These are phyloP conservation scores for Dorcoceras hygrometricum DNA, from an alignment of 257 asterid genomes.

Conservation along the genomic window DNA sequence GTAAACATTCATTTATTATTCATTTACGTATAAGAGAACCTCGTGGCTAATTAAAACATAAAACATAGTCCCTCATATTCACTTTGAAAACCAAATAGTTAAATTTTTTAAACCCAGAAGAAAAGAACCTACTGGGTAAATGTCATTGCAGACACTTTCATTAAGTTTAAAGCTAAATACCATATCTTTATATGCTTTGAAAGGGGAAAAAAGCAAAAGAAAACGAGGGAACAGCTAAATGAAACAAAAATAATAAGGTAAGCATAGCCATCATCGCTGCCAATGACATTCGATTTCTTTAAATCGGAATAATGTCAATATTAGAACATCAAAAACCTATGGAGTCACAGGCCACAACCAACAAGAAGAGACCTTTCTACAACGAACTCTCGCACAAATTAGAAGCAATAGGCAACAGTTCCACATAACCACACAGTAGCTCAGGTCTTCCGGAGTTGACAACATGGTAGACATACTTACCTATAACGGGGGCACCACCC, in stretches of 20 bases:
- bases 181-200: too few species aligned
- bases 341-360: neutral
- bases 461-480: conserved; percentile 39
- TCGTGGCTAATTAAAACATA: too few species aligned
- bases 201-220: too few species aligned
- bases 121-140: too few species aligned
- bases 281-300: neutral
- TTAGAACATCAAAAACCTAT: neutral
- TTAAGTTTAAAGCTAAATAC: too few species aligned
- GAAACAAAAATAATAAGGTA: neutral
- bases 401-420: neutral
- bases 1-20: too few species aligned
- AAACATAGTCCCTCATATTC: too few species aligned
- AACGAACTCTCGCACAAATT: neutral
- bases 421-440: neutral
- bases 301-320: neutral
- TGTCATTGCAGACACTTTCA: too few species aligned
- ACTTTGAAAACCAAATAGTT: too few species aligned
- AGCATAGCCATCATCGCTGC: neutral
- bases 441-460: conserved; percentile 14
- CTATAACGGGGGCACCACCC: conserved; percentile 42
- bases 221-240: neutral
- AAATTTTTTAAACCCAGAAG: too few species aligned
- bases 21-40: too few species aligned
- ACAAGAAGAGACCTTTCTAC: neutral